Conservation (phyloP, 2,329 filamentous ascomycete species). For the Diaporthe destruens region DNA sequence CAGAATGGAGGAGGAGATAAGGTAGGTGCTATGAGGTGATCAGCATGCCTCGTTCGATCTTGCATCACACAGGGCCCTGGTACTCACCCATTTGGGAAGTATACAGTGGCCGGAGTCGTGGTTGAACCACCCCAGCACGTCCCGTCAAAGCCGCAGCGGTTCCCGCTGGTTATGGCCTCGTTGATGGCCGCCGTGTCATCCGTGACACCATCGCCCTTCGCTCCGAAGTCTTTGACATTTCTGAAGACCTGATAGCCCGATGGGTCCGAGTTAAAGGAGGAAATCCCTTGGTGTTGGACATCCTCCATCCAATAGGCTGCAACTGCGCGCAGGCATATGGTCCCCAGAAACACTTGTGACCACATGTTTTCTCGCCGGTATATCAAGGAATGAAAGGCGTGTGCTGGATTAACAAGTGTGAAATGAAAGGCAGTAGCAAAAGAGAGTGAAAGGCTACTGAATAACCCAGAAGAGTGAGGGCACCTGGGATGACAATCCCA, state of each 20-base stretch:
- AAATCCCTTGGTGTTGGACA: slow-evolving; percentile 61
- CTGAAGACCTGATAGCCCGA: slow-evolving; percentile 60
- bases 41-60: background rate
- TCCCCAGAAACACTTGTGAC: slow-evolving; percentile 9
- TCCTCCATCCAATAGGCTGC: slow-evolving; percentile 57
- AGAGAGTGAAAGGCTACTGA: background rate
- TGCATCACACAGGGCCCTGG: background rate
- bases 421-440: background rate
- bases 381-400: background rate
- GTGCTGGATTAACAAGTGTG: background rate
- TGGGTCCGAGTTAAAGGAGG: slow-evolving; percentile 58
- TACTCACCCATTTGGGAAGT: slow-evolving; percentile 47
- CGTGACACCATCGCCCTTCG: slow-evolving; percentile 56
- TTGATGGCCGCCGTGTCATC: slow-evolving; percentile 70
- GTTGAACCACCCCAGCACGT: slow-evolving; percentile 50
- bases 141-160: slow-evolving; percentile 56
- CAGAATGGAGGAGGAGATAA: slow-evolving; percentile 76
- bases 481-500: no score
- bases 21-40: slow-evolving; percentile 64
- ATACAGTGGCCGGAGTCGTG: slow-evolving; percentile 48
- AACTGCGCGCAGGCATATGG: slow-evolving; percentile 42
- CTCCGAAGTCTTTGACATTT: slow-evolving; percentile 61
- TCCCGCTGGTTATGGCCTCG: slow-evolving; percentile 57
- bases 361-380: background rate
- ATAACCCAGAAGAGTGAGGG: background rate